phyloP scores from a whole-genome alignment of 2,329 filamentous ascomycete genomes.

The Dactylellina drechsleri region DNA sequence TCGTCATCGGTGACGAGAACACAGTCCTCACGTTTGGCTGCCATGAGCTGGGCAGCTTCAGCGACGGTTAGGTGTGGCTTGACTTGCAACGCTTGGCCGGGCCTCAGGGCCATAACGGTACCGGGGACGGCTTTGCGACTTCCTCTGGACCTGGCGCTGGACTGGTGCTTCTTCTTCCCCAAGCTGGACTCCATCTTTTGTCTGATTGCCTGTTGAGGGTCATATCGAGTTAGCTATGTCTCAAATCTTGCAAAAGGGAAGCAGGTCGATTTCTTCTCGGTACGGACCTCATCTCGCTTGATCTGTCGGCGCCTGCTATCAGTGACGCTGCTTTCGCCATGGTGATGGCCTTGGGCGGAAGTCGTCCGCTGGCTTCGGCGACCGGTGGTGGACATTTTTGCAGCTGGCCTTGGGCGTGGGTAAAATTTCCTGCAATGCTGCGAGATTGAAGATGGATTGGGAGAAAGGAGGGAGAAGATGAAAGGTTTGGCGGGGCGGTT shows the following conservation, averaged over 20 bases:
- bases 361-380: constrained; percentile 28
- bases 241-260: constrained; percentile 7
- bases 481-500: constrained; percentile 53
- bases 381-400: constrained; percentile 51
- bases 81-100: constrained; percentile 95
- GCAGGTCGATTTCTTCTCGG: not conserved
- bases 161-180: constrained; percentile 92
- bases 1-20: constrained; percentile 98
- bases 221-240: constrained; percentile 47
- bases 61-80: constrained; percentile 93
- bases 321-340: constrained; percentile 71
- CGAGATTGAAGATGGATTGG: constrained; percentile 4
- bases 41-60: constrained; percentile 98
- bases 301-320: constrained; percentile 95
- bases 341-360: constrained; percentile 48
- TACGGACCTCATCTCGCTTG: constrained; percentile 93
- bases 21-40: constrained; percentile 97
- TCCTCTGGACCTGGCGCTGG: constrained; percentile 76
- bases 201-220: constrained; percentile 79
- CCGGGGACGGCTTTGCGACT: constrained; percentile 88
- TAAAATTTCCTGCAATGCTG: constrained; percentile 28
- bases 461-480: constrained; percentile 15
- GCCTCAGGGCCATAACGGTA: constrained; percentile 93
- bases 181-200: constrained; percentile 96
- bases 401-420: constrained; percentile 8